These are phyloP conservation scores for Raffaelea arxii DNA, from an alignment of 2,329 filamentous ascomycete genomes.

Conservation along the genomic window DNA sequence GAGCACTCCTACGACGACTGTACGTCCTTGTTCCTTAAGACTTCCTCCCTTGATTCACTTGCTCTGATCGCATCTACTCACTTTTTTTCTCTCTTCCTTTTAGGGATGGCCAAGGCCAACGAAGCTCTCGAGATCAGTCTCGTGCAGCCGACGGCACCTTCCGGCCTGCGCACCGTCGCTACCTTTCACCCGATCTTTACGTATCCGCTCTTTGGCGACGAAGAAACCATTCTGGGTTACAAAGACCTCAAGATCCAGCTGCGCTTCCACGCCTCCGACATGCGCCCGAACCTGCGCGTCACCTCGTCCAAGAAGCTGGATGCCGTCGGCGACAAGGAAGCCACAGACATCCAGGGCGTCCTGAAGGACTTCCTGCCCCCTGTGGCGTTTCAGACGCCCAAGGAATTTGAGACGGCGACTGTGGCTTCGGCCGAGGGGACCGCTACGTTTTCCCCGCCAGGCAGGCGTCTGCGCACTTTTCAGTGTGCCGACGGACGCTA, in stretches of 20 bases:
- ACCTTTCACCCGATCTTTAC: constrained; percentile 81
- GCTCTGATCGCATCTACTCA: background rate
- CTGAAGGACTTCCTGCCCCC: constrained; percentile 58
- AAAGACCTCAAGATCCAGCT: constrained; percentile 69
- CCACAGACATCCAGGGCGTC: constrained; percentile 57
- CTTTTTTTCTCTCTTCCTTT: background rate
- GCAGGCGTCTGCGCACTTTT: constrained; percentile 58
- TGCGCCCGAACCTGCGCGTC: constrained; percentile 67
- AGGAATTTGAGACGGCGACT: constrained; percentile 53
- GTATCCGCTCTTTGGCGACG: constrained; percentile 87
- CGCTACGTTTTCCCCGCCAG: constrained; percentile 70
- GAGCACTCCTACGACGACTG: constrained; percentile 11
- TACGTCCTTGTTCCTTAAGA: no score
- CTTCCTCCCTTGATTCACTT: no score
- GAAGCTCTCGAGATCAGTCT: constrained; percentile 55
- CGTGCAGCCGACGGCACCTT: constrained; percentile 36
- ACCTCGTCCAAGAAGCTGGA: constrained; percentile 64
- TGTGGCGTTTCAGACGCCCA: constrained; percentile 55
- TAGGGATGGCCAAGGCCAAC: constrained; percentile 51
- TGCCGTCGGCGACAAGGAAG: constrained; percentile 55
- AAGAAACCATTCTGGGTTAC: constrained; percentile 87
- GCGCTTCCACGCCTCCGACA: constrained; percentile 57
- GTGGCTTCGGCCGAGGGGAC: constrained; percentile 27
- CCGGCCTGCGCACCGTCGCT: constrained; percentile 45
- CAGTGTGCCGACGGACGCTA: constrained; percentile 51